Base-by-base conservation (phyloP, 1,139 yeast genomes). In the Magnusiomyces tetraspermus region DNA sequence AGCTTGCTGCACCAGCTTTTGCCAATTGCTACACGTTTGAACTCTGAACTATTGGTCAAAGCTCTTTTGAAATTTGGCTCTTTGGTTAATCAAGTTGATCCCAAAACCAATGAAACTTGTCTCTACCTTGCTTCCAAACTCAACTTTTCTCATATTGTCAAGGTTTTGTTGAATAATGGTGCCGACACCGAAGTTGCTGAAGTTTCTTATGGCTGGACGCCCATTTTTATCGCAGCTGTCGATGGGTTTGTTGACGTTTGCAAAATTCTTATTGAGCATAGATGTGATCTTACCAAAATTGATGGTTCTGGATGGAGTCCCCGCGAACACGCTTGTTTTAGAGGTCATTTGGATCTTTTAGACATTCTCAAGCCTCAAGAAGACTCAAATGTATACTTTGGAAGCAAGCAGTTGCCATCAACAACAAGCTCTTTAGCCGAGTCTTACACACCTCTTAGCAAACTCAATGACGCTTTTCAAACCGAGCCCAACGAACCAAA, bases 251-350 rank as follows among this genome's bases (percentile, higher is more conserved):
- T 64, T 33, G 78, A 78, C 1, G 73, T 87, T 43, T 86, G 82
- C 10, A 67, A 76, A 51, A 58, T 78, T 10, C 73, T 92, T 55
- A 68, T 83, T 31, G 71, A 71, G 0, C 67, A 74, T 48, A 81
- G 80, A 6, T 65, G 67, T 37, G 71, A 75, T 23, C 77, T 71
- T 53, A 78, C 79, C 50, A 70, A 75, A 48, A 76, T 78, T 22
- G 98, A 92, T 69, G 84, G 80, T 51, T 85, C 95, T 44, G 97
- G 97, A 0, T 92, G 97, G 97, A 81, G 90, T 24, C 96, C 97
- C 8, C 82, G 88, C 82, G 98, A 92, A 63, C 97, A 92, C 67
- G 97, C 97, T 0, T 83, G 88, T 53, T 73, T 92, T 50, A 76
- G 97, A 61, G 98, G 98, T 10, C 96, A 89, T 67, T 71, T 90